phyloP scores from a whole-genome alignment of 805 yeast species.

The Candida anglica region DNA sequence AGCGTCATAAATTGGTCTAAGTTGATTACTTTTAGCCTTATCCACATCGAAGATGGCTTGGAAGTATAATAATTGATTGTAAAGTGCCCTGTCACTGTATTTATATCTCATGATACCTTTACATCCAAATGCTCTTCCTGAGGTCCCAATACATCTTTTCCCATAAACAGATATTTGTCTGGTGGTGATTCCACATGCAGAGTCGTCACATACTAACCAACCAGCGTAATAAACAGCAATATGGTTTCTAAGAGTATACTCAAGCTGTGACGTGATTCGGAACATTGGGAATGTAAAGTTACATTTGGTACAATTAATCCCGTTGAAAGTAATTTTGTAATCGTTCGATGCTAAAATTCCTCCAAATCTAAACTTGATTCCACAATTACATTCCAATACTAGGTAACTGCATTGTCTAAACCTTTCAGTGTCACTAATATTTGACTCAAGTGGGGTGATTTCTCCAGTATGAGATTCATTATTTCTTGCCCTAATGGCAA shows the following conservation, averaged over 20 bases:
- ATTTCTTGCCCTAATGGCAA: slow-evolving; percentile 38
- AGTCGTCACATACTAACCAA: slow-evolving; percentile 80
- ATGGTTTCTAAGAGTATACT: slow-evolving; percentile 62
- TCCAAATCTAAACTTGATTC: slow-evolving; percentile 57
- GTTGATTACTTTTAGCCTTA: slow-evolving; percentile 55
- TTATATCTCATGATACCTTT: slow-evolving; percentile 79
- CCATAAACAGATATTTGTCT: slow-evolving; percentile 90
- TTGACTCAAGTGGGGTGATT: slow-evolving; percentile 75
- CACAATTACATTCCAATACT: slow-evolving; percentile 60
- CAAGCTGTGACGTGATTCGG: slow-evolving; percentile 68
- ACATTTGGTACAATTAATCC: slow-evolving; percentile 69
- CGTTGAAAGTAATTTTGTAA: slow-evolving; percentile 61
- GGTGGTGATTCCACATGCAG: slow-evolving; percentile 74
- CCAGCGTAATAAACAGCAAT: slow-evolving; percentile 82
- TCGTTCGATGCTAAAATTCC: slow-evolving; percentile 67
- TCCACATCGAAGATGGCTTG: slow-evolving; percentile 78
- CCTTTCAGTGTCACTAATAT: slow-evolving; percentile 76
- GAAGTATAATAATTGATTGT: slow-evolving; percentile 80
- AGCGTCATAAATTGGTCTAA: slow-evolving; percentile 50
- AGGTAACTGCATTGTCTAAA: slow-evolving; percentile 63
- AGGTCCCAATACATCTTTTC: slow-evolving; percentile 68
- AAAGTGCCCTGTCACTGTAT: slow-evolving; percentile 75
- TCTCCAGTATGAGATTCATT: slow-evolving; percentile 34
- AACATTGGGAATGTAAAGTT: slow-evolving; percentile 45
- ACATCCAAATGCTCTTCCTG: slow-evolving; percentile 59